A percentile compares a stretch with the other conserved stretches of the same genome.
These are phyloP conservation scores for Candida sp. DNA, from an alignment of 1,139 yeast species.

Conservation along the genomic window DNA sequence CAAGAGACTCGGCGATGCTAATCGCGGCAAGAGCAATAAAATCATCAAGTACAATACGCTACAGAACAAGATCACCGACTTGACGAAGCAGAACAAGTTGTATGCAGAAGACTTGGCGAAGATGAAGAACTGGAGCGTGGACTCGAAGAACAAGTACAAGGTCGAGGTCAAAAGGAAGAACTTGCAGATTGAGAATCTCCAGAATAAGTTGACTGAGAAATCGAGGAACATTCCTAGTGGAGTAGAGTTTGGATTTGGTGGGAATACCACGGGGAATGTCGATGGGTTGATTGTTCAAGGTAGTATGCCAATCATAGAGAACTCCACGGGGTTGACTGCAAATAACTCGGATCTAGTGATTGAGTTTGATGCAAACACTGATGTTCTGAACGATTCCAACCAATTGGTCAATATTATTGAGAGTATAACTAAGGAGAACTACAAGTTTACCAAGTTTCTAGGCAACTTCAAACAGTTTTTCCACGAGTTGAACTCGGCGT, in stretches of 20 bases:
- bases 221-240: constrained; percentile 34
- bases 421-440: constrained; percentile 43
- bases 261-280: constrained; percentile 22
- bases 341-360: constrained; percentile 7
- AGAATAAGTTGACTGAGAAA: constrained; percentile 41
- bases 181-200: constrained; percentile 38
- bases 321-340: constrained; percentile 17
- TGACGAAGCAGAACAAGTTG: constrained; percentile 27
- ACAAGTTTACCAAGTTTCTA: constrained; percentile 37
- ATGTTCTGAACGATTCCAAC: constrained; percentile 38
- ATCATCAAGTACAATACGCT: constrained; percentile 23
- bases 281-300: constrained; percentile 26
- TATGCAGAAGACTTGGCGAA: constrained; percentile 34
- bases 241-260: constrained; percentile 28
- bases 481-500: constrained; percentile 24
- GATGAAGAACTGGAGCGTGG: constrained; percentile 32
- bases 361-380: constrained; percentile 27
- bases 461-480: constrained; percentile 35
- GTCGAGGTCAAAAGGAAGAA: constrained; percentile 45
- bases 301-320: constrained; percentile 38
- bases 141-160: constrained; percentile 40
- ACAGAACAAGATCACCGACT: constrained; percentile 21
- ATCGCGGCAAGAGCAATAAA: constrained; percentile 19
- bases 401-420: constrained; percentile 45
- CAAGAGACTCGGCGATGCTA: constrained; percentile 19